A percentile compares a stretch with the other conserved stretches of the same genome.
These are phyloP conservation scores for Quercus phellos DNA, from an alignment of 331 rosid species.

Conservation along the genomic window DNA sequence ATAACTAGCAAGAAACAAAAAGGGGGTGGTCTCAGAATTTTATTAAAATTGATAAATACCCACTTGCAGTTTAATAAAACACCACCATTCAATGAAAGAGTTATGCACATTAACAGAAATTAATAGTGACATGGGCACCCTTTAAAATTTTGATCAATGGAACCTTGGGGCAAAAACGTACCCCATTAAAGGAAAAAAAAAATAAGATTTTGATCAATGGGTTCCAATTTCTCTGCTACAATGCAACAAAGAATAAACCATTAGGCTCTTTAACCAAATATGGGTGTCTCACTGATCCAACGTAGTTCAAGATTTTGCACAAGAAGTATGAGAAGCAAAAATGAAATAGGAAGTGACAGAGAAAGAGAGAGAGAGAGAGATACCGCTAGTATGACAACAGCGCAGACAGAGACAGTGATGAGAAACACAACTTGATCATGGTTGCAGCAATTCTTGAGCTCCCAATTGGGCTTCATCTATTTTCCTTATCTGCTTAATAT, in stretches of 20 bases:
- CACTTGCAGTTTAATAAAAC: background rate
- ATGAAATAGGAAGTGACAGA: background rate
- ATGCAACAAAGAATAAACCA: background rate
- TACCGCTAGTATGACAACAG: slow-evolving; percentile 35
- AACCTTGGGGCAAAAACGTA: background rate
- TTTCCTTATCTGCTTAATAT: background rate
- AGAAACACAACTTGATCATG: slow-evolving; percentile 33
- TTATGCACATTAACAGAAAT: background rate
- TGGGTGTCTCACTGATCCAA: background rate
- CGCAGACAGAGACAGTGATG: slow-evolving; percentile 33
- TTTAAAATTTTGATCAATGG: background rate
- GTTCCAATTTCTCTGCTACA: background rate
- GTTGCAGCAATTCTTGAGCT: slow-evolving; percentile 34
- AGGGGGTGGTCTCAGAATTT: background rate
- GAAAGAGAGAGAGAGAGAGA: background rate
- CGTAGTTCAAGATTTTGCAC: background rate
- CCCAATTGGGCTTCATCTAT: slow-evolving; percentile 36
- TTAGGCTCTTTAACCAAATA: background rate
- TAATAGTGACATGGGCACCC: background rate
- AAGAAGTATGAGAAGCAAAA: background rate
- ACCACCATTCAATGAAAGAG: background rate
- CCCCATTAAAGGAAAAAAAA: background rate
- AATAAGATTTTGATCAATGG: background rate
- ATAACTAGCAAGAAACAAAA: background rate
- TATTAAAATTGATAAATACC: background rate